phyloP scores from a whole-genome alignment of 768 basidiomycete genomes.

The Gymnopilus dilepis region DNA sequence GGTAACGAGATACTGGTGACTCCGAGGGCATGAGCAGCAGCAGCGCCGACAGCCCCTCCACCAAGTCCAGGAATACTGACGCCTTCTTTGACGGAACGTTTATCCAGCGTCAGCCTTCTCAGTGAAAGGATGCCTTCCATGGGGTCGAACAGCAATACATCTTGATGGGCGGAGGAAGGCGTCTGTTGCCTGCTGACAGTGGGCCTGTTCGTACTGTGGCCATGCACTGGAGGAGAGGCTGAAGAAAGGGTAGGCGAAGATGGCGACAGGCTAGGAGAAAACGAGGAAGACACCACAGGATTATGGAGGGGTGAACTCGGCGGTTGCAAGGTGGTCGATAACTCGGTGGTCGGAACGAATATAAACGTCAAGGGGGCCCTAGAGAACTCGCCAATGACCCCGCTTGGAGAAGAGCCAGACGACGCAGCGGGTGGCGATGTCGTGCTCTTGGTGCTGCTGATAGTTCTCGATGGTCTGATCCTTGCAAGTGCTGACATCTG shows the following conservation, averaged over 20 bases:
- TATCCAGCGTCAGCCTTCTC: slow-evolving; percentile 56
- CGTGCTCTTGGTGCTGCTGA: slow-evolving; percentile 20
- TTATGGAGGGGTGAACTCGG: slow-evolving; percentile 19
- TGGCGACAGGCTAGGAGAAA: slow-evolving; percentile 34
- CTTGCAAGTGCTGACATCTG: slow-evolving; percentile 63
- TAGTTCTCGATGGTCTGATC: slow-evolving; percentile 42
- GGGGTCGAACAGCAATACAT: slow-evolving; percentile 72
- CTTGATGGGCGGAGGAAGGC: slow-evolving; percentile 50
- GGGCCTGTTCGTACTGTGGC: neutral
- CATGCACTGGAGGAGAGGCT: neutral
- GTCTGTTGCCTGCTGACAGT: neutral
- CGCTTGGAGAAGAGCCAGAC: neutral
- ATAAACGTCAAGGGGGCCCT: slow-evolving; percentile 57
- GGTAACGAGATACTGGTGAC: slow-evolving; percentile 68
- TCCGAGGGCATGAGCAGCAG: slow-evolving; percentile 36
- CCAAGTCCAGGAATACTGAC: slow-evolving; percentile 12
- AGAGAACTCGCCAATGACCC: slow-evolving; percentile 24
- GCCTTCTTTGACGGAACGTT: slow-evolving; percentile 22
- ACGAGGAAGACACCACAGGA: neutral
- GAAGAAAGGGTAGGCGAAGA: slow-evolving; percentile 20
- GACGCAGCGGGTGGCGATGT: neutral
- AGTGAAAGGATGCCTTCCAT: slow-evolving; percentile 59
- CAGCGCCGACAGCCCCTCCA: slow-evolving; percentile 13
- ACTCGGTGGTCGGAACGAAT: slow-evolving; percentile 50
- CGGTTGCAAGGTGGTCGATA: slow-evolving; percentile 15